Base-by-base conservation (phyloP, 1,284 basidiomycete genomes). In the Gymnopus androsaceus region DNA sequence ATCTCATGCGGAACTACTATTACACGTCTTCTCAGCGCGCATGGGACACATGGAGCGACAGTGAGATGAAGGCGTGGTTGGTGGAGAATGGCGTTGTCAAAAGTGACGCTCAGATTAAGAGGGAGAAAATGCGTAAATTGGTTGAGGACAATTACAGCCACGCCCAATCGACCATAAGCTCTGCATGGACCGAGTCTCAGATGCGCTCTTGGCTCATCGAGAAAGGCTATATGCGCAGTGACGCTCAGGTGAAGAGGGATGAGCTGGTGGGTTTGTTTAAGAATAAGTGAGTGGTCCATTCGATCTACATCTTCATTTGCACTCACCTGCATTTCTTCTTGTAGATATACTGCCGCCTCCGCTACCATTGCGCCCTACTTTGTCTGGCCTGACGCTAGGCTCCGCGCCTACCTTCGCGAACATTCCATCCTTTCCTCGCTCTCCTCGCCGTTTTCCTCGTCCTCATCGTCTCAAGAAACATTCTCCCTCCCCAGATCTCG, bases 301-400 rank as follows among this genome's bases (percentile, higher is more conserved):
- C 44, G 37, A 8, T 19, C 3, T 14, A 6, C 19, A 19, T 7
- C 11, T 17, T 1, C 6, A 30, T 21, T 25, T 27, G 41, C 14
- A 31, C 11, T 8, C 31, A 11, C 14, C 28, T 48, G 17, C 7
- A 38, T 37, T 28, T 28, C 8, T 15, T 6, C 44, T 25, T 19
- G 15, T 30, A 81, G 78, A 59, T 82, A 81, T 64, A 71, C 63
- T 47, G 75, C 79, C 56, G 69, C 63, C 42, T 65, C 64, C n/a
- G 65, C 72, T 0, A 75, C 75, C 36, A 73, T 78, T 6, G 80
- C 84, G 3, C 75, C 82, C 1, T 94, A 93, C 70, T 76, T 94
- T 49, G 79, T 82, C n/a, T 95, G 93, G 93, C 92, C 93, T 14
- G 92, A 95, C 65, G 90, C 93, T 3, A 83, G 92, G 44, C 82